Base-by-base conservation (phyloP, 2,329 filamentous ascomycete species). In the Penicillium sp. region DNA sequence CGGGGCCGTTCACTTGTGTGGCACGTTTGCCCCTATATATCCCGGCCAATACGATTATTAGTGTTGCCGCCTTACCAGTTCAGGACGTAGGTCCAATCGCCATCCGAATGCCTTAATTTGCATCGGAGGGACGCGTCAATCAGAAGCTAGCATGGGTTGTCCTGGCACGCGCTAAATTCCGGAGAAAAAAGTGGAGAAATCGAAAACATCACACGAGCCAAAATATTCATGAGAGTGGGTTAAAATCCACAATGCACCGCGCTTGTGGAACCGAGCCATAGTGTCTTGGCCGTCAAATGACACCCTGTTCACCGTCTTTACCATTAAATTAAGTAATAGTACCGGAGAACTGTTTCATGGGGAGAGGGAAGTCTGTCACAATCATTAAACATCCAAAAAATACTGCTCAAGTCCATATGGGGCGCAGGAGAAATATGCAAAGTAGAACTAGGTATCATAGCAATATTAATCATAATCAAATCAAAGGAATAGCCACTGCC, bases 401-500 rank as follows among this genome's bases (percentile, higher is more conserved):
- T 11, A 42, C 2, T 3, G n/a, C 39, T 42, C 22, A 16, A 5
- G 19, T 22, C 11, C n/a, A 42, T 13, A 42, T 42, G 19, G 3
- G 11, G 39, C 39, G 39, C 19, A 22, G 5, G 19, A 42, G 9
- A 22, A 22, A 42, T 42, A 29, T 47, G 26, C 27, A 47, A 48
- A 19, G 21, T 42, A 39, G 31, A 26, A 42, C 42, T 46, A 37
- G 50, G 50, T 53, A 53, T 53, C 43, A 46, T 21, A 37, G n/a
- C 14, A 33, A 31, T 11, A 22, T 5, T 21, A 26, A 19, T n/a
- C 14, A 45, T 8, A n/a, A 4, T 4, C 16, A 48, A 35, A 50
- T 65, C 60, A 77, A 10, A 77, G 64, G 52, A 76, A 77, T 51
- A 77, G 49, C 74, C 74, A 77, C 61, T 74, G 74, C 16, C 73